Percentiles rank a stretch among this genome's conserved stretches.
These are phyloP conservation scores for Boechera retrofracta DNA, from an alignment of 345 rosid genomes.

Conservation along the genomic window DNA sequence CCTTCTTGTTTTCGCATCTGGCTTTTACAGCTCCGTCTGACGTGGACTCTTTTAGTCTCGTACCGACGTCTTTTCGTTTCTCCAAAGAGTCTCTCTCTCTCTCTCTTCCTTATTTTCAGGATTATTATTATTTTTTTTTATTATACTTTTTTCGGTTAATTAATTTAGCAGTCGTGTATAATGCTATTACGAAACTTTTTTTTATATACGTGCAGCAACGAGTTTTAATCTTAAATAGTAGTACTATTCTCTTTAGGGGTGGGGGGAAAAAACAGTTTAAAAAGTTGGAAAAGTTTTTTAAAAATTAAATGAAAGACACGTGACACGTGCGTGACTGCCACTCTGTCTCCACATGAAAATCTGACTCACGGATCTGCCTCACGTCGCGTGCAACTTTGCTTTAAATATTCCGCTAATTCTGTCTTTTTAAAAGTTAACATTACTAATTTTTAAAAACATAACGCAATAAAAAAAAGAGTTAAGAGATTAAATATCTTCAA, in stretches of 20 bases:
- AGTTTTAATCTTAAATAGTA: background rate
- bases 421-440: constrained; percentile 23
- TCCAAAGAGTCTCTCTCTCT: constrained; percentile 39
- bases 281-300: background rate
- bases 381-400: constrained; percentile 62
- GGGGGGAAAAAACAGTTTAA: constrained; percentile 1
- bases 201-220: background rate
- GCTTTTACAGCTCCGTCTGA: constrained; percentile 38
- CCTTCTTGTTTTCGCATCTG: background rate
- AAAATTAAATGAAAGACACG: constrained; percentile 44
- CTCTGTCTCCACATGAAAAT: constrained; percentile 60
- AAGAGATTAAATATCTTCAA: background rate
- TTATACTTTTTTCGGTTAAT: background rate
- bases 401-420: constrained; percentile 42
- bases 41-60: constrained; percentile 49
- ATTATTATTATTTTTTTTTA: background rate
- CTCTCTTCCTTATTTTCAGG: background rate
- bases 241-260: constrained; percentile 7
- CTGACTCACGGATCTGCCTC: constrained; percentile 64
- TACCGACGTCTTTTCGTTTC: constrained; percentile 46
- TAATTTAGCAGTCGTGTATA: constrained; percentile 22
- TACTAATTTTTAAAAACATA: background rate
- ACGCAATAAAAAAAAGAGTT: background rate
- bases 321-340: constrained; percentile 61
- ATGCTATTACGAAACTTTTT: constrained; percentile 9